Percentiles rank a stretch among this genome's conserved stretches.
Evolutionary conservation across 805 yeast species (phyloP).

Genomic region (Sungouiozyma ichnusensis): DNA sequence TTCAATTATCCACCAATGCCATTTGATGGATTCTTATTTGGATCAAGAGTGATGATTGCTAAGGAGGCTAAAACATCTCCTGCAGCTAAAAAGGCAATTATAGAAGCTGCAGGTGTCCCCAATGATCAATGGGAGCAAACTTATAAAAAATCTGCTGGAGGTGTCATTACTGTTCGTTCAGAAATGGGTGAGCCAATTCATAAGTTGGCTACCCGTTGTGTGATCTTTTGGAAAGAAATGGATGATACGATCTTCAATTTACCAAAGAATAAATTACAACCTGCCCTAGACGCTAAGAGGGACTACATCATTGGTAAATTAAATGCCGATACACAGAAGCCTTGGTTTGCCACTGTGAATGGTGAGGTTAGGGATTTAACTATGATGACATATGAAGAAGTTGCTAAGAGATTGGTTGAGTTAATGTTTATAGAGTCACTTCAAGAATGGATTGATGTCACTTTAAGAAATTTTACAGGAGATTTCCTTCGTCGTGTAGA

Average conservation of each 20-base stretch:
- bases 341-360: slow-evolving; percentile 79
- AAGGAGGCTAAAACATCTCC: slow-evolving; percentile 91
- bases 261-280: slow-evolving; percentile 81
- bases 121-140: slow-evolving; percentile 89
- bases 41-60: slow-evolving; percentile 96
- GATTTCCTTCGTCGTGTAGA: slow-evolving; percentile 86
- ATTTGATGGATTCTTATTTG: slow-evolving; percentile 91
- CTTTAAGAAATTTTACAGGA: slow-evolving; percentile 81
- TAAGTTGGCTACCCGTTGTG: slow-evolving; percentile 97
- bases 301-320: slow-evolving; percentile 75
- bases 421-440: slow-evolving; percentile 76
- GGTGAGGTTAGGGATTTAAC: slow-evolving; percentile 80
- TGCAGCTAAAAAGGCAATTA: slow-evolving; percentile 89
- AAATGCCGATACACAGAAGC: slow-evolving; percentile 93
- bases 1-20: slow-evolving; percentile 98
- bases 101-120: slow-evolving; percentile 79
- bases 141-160: slow-evolving; percentile 93
- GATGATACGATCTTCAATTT: slow-evolving; percentile 86
- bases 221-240: slow-evolving; percentile 91
- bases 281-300: slow-evolving; percentile 71
- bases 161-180: slow-evolving; percentile 88
- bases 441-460: slow-evolving; percentile 74
- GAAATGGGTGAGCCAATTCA: slow-evolving; percentile 99
- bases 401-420: slow-evolving; percentile 77
- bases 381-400: slow-evolving; percentile 93